phyloP scores from a whole-genome alignment of 176 grass and related monocot species.

The Triticum turgidum region DNA sequence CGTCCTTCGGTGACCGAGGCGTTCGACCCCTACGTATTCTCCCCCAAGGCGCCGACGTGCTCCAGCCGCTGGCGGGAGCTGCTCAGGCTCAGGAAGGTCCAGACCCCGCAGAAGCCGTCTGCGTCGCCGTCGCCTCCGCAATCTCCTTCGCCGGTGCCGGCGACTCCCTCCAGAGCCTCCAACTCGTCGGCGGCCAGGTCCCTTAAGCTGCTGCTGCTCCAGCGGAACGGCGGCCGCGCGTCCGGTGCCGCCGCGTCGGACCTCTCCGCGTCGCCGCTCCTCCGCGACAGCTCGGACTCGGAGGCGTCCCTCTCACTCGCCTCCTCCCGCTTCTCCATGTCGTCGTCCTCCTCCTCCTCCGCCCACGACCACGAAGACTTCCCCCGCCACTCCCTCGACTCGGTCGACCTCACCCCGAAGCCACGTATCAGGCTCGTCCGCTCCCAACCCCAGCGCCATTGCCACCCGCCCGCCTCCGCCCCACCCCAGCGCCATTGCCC shows the following conservation, averaged over 20 bases:
- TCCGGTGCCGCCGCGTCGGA: slow-evolving; percentile 23
- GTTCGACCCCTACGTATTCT: slow-evolving; percentile 78
- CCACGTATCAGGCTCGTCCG: slow-evolving; percentile 56
- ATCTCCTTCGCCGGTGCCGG: background rate
- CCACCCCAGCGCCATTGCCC: background rate
- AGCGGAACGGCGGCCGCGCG: slow-evolving; percentile 48
- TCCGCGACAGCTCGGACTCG: slow-evolving; percentile 63
- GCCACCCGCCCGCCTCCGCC: background rate
- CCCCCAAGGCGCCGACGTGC: slow-evolving; percentile 84
- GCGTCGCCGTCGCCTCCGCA: slow-evolving; percentile 15
- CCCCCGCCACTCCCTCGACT: slow-evolving; percentile 69
- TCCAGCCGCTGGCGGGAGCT: slow-evolving; percentile 80
- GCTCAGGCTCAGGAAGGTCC: slow-evolving; percentile 59
- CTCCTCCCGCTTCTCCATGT: slow-evolving; percentile 69
- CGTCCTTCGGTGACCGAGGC: slow-evolving; percentile 11
- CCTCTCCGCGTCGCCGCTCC: slow-evolving; percentile 40
- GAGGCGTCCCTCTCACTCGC: slow-evolving; percentile 60
- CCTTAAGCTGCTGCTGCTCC: slow-evolving; percentile 65
- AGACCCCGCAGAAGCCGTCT: slow-evolving; percentile 41
- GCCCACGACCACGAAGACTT: slow-evolving; percentile 59
- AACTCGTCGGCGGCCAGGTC: slow-evolving; percentile 45
- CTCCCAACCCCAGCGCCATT: slow-evolving; percentile 9
- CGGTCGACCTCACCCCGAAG: slow-evolving; percentile 42
- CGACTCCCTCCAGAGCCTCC: slow-evolving; percentile 18
- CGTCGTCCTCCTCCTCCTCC: slow-evolving; percentile 71